Percentiles rank a stretch among this genome's conserved stretches.
phyloP scores from a whole-genome alignment of 75 land plant species.

The Picea glauca region DNA sequence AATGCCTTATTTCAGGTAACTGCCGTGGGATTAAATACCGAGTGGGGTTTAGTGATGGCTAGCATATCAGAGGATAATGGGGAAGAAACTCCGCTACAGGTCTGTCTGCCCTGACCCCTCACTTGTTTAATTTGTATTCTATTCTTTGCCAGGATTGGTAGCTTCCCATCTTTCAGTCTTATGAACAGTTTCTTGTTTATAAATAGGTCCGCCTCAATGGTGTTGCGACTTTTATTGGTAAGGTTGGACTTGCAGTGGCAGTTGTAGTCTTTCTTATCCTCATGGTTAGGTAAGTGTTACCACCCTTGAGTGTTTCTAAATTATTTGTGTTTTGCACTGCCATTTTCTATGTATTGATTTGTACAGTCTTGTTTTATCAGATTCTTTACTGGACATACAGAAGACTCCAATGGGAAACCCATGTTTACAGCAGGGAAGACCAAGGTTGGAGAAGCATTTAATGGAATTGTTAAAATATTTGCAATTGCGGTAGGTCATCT shows the following conservation, averaged over 20 bases:
- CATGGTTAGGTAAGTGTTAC: conserved; percentile 8
- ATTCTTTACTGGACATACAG: conserved; percentile 55
- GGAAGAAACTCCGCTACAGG: conserved; percentile 73
- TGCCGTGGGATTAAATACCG: conserved; percentile 74
- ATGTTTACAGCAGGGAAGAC: conserved; percentile 37
- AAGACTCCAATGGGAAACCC: conserved; percentile 19
- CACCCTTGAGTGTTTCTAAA: neutral
- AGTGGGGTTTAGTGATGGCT: conserved; percentile 83
- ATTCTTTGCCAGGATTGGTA: no score
- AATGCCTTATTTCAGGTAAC: conserved; percentile 46
- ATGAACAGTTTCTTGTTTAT: neutral
- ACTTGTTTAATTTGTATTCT: neutral
- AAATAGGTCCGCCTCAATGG: conserved; percentile 77
- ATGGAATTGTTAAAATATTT: conserved; percentile 45
- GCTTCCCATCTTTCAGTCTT: neutral
- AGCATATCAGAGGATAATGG: conserved; percentile 54
- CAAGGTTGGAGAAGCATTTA: conserved; percentile 26
- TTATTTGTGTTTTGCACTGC: neutral
- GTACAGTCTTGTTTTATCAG: conserved; percentile 7
- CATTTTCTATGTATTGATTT: neutral
- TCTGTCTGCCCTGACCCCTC: conserved; percentile 10
- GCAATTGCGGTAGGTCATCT: conserved; percentile 61
- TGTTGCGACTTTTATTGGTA: conserved; percentile 81
- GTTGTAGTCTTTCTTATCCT: conserved; percentile 45
- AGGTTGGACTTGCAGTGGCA: conserved; percentile 67